Evolutionary conservation across 345 rosid genomes (phyloP).

Genomic region (Camelina neglecta): DNA sequence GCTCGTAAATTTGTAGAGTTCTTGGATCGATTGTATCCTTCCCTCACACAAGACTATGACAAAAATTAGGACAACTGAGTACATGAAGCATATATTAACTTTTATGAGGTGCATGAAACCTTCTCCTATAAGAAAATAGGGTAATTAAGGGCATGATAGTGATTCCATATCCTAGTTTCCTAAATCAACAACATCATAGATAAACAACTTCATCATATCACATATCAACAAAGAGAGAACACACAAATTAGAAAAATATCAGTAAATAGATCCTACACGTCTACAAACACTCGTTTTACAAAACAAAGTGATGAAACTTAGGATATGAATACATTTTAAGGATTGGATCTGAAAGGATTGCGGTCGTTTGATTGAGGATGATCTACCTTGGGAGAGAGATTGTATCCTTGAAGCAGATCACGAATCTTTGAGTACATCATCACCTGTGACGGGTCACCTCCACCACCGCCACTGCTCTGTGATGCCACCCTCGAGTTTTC

Average conservation of each 20-base stretch:
- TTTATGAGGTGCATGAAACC: too few relatives aligned
- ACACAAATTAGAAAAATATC: constrained; percentile 11
- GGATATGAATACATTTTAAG: constrained; percentile 39
- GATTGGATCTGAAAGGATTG: constrained; percentile 61
- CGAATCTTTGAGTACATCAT: constrained; percentile 67
- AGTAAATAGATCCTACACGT: background rate
- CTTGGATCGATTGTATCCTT: too few relatives aligned
- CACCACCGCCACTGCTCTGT: constrained; percentile 56
- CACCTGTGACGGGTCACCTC: constrained; percentile 74
- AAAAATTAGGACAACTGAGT: too few relatives aligned
- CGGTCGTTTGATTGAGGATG: constrained; percentile 54
- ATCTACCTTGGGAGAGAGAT: constrained; percentile 54
- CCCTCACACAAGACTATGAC: too few relatives aligned
- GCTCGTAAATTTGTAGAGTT: too few relatives aligned
- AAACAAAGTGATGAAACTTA: constrained; percentile 6
- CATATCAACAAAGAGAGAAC: constrained; percentile 31
- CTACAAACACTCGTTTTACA: constrained; percentile 22
- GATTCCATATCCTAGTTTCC: background rate
- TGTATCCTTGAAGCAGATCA: constrained; percentile 66
- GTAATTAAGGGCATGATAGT: too few relatives aligned
- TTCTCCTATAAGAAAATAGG: too few relatives aligned
- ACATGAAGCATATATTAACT: too few relatives aligned
- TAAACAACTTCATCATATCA: constrained; percentile 14
- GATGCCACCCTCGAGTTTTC: constrained; percentile 50
- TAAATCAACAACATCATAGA: background rate